Percentiles rank a stretch among this genome's conserved stretches.
Conservation (phyloP, 1,284 basidiomycete genomes). For the Moniliella sp. region DNA sequence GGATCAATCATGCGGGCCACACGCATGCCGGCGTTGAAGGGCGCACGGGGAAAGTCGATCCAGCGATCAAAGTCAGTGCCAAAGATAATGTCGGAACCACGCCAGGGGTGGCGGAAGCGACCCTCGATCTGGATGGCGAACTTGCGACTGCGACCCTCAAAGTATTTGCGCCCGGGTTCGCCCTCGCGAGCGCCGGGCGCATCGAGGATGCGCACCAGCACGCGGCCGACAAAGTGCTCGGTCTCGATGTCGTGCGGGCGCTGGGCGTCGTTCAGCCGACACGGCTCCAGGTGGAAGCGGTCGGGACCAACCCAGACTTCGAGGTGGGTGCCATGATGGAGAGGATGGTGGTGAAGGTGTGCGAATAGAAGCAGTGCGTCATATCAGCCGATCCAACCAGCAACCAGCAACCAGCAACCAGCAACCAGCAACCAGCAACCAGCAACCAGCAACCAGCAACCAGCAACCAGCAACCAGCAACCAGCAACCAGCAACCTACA, state of each 20-base stretch:
- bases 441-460: too few species aligned
- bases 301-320: slow-evolving; percentile 33
- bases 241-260: slow-evolving; percentile 35
- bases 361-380: too few species aligned
- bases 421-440: too few species aligned
- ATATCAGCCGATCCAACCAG: too few species aligned
- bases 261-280: slow-evolving; percentile 30
- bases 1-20: slow-evolving; percentile 31
- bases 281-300: slow-evolving; percentile 29
- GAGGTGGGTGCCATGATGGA: slow-evolving; percentile 26
- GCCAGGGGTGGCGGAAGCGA: slow-evolving; percentile 31
- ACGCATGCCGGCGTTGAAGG: slow-evolving; percentile 36
- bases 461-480: too few species aligned
- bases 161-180: slow-evolving; percentile 25
- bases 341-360: too few species aligned
- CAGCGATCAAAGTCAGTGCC: slow-evolving; percentile 28
- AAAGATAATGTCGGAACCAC: slow-evolving; percentile 22
- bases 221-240: slow-evolving; percentile 34
- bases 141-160: slow-evolving; percentile 28
- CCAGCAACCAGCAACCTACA: too few species aligned
- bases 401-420: too few species aligned
- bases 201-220: slow-evolving; percentile 35
- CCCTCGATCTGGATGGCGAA: slow-evolving; percentile 37
- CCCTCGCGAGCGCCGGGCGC: slow-evolving; percentile 27
- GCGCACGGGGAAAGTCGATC: slow-evolving; percentile 26